Percentiles rank a stretch among this genome's conserved stretches.
Evolutionary conservation across 108 stramenopile species (phyloP).

Genomic region (Parietichytrium sp.): DNA sequence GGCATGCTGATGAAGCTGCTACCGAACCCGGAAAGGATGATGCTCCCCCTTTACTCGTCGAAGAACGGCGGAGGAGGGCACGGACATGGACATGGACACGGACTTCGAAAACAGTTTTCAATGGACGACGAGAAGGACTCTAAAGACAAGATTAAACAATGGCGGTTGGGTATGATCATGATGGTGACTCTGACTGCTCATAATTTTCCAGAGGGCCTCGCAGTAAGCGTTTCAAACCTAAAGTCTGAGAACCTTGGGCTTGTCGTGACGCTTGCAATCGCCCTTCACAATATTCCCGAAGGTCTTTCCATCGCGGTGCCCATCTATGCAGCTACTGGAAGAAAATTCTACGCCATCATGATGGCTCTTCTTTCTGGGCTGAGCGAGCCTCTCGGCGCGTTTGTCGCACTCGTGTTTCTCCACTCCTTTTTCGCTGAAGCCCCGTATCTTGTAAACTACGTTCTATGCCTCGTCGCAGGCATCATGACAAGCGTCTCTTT

Average conservation of each 20-base stretch:
- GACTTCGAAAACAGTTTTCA: no score
- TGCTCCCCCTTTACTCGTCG: not conserved
- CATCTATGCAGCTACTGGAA: constrained; percentile 80
- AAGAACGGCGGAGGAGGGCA: no score
- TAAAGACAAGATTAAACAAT: not conserved
- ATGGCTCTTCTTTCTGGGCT: constrained; percentile 73
- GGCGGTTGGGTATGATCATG: constrained; percentile 33
- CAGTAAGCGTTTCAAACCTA: constrained; percentile 4
- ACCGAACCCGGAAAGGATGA: constrained; percentile 14
- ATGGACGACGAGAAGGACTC: not conserved
- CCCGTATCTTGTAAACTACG: constrained; percentile 73
- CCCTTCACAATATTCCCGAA: constrained; percentile 85
- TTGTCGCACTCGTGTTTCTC: constrained; percentile 71
- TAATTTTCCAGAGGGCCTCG: constrained; percentile 45
- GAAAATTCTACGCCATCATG: constrained; percentile 73
- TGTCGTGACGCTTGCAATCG: constrained; percentile 77
- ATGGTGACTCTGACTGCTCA: constrained; percentile 37
- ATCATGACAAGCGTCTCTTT: constrained; percentile 82
- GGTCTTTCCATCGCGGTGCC: constrained; percentile 82
- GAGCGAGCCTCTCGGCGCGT: constrained; percentile 74
- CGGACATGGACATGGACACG: no score
- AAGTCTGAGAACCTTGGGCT: constrained; percentile 50
- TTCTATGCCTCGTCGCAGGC: constrained; percentile 67
- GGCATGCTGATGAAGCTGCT: not conserved
- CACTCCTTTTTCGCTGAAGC: constrained; percentile 55